phyloP scores from a whole-genome alignment of 768 basidiomycete species.

The Amanita exitialis region DNA sequence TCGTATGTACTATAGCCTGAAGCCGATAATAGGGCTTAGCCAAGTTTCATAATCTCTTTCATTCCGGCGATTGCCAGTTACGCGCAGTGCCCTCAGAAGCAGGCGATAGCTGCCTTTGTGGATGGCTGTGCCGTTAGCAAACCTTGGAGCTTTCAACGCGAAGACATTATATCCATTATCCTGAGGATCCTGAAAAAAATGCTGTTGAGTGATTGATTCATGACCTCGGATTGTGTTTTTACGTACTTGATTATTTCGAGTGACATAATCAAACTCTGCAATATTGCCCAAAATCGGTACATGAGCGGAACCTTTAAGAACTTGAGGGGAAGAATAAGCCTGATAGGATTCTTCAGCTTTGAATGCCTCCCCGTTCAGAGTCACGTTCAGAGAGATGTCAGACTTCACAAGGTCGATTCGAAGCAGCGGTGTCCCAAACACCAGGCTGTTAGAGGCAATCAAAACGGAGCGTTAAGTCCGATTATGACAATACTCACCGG shows the following conservation, averaged over 20 bases:
- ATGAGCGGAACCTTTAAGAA: background rate
- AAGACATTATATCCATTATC: conserved; percentile 22
- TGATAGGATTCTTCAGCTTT: background rate
- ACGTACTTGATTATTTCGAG: conserved; percentile 37
- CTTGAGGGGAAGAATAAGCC: background rate
- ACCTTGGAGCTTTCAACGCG: conserved; percentile 20
- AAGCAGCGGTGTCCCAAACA: conserved; percentile 39
- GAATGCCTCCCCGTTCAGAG: conserved; percentile 13
- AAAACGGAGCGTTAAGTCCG: background rate
- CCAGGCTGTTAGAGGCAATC: conserved; percentile 18
- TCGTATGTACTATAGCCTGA: conserved; percentile 7
- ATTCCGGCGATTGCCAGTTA: conserved; percentile 30
- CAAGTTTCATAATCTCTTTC: conserved; percentile 37
- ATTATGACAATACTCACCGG: conserved; percentile 18
- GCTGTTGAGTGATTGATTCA: too few species aligned
- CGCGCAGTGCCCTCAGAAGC: conserved; percentile 28
- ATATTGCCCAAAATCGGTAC: conserved; percentile 34
- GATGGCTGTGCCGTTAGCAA: conserved; percentile 34
- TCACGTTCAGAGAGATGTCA: conserved; percentile 19
- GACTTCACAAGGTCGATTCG: conserved; percentile 37
- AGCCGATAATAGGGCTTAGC: conserved; percentile 40
- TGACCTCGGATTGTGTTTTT: too few species aligned
- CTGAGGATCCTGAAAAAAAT: conserved; percentile 26
- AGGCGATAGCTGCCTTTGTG: conserved; percentile 31
- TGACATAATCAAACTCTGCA: conserved; percentile 32